These are phyloP conservation scores for Colletotrichum sp. DNA, from an alignment of 2,329 filamentous ascomycete species.

Conservation along the genomic window DNA sequence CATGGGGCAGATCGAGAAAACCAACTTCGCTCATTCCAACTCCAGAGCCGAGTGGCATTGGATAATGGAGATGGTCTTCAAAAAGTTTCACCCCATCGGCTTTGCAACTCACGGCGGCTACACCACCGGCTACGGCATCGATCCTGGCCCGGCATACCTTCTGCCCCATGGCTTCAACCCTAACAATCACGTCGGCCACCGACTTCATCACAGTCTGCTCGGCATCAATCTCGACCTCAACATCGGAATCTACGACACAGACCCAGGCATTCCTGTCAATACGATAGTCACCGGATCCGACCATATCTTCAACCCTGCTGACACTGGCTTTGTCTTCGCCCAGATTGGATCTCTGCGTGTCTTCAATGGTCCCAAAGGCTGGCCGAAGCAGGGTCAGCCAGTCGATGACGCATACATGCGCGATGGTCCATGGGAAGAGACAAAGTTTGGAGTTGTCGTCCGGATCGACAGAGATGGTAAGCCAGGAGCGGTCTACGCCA, in stretches of 20 bases:
- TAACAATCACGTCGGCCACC: not conserved
- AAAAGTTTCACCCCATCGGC: not conserved
- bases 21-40: not conserved
- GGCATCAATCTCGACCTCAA: not conserved
- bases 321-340: not conserved
- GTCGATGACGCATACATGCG: not conserved
- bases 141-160: not conserved
- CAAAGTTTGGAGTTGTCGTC: not conserved
- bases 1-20: not conserved
- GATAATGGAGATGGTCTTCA: not conserved
- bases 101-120: not conserved
- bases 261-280: not conserved
- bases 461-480: not conserved
- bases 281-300: not conserved
- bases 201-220: not conserved
- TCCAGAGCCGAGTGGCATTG: not conserved
- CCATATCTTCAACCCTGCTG: not conserved
- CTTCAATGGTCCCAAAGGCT: not conserved
- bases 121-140: not conserved
- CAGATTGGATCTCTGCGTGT: not conserved
- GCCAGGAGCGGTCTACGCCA: not conserved
- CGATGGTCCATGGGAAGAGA: not conserved
- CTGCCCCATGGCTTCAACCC: not conserved
- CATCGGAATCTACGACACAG: not conserved
- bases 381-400: not conserved